Evolutionary conservation across 106 monocot species (phyloP).

Genomic region (Dioscorea alata): DNA sequence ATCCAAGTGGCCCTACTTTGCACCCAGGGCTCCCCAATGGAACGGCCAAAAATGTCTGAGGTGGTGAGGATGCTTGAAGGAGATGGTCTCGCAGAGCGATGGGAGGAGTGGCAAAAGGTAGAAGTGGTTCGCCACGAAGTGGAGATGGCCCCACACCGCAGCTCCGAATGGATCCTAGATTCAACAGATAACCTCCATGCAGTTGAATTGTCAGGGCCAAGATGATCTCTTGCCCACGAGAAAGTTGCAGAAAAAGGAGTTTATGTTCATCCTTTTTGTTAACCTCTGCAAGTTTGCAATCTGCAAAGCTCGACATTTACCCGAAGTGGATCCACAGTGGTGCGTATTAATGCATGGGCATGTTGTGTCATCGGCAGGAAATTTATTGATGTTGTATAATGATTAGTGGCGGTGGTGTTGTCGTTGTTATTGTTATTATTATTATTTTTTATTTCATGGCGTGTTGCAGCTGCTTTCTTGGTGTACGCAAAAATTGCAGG

Average conservation of each 20-base stretch:
- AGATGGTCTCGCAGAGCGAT: conserved; percentile 77
- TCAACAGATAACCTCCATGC: conserved; percentile 61
- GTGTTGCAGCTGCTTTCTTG: not conserved
- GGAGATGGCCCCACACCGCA: conserved; percentile 31
- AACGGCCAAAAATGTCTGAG: conserved; percentile 85
- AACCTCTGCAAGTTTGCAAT: not conserved
- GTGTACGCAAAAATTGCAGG: too few species aligned
- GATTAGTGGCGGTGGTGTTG: not conserved
- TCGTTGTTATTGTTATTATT: not conserved
- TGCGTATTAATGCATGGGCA: conserved; percentile 1
- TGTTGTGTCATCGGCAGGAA: conserved; percentile 15
- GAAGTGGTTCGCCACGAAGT: conserved; percentile 53
- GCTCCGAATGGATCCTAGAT: conserved; percentile 56
- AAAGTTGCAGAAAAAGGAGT: not conserved
- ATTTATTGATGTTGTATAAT: conserved; percentile 8
- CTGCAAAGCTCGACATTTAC: not conserved
- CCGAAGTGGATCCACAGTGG: not conserved
- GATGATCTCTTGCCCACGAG: conserved; percentile 19
- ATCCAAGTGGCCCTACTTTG: conserved; percentile 88
- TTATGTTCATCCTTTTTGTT: not conserved
- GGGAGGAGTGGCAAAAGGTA: conserved; percentile 87
- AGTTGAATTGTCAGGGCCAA: conserved; percentile 61
- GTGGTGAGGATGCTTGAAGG: conserved; percentile 95
- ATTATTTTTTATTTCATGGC: not conserved
- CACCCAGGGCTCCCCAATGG: conserved; percentile 64